A percentile compares a stretch with the other conserved stretches of the same genome.
Evolutionary conservation across 192 early-diverging fungal species (phyloP).

Genomic region (Allomyces macrogynus): DNA sequence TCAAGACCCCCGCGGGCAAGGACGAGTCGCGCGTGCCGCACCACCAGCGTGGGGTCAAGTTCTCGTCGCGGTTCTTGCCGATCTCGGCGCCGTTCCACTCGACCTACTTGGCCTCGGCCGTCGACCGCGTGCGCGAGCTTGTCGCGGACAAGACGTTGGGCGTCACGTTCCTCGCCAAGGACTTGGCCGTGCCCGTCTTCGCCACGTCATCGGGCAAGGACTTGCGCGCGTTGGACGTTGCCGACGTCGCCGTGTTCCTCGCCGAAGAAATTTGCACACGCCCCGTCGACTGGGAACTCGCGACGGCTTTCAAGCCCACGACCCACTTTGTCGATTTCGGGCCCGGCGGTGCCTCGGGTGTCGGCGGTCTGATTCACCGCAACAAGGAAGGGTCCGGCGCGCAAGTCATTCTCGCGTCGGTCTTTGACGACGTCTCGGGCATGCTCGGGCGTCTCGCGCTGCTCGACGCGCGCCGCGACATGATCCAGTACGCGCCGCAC

Average conservation of each 20-base stretch:
- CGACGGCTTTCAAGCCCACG: slow-evolving; percentile 26
- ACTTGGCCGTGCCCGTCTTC: slow-evolving; percentile 54
- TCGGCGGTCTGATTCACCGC: slow-evolving; percentile 61
- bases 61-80: slow-evolving; percentile 77
- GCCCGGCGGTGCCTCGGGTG: slow-evolving; percentile 61
- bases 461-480: slow-evolving; percentile 52
- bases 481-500: slow-evolving; percentile 59
- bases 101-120: slow-evolving; percentile 46
- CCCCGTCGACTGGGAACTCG: slow-evolving; percentile 53
- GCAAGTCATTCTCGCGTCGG: slow-evolving; percentile 37
- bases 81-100: slow-evolving; percentile 84
- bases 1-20: slow-evolving; percentile 62
- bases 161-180: slow-evolving; percentile 37
- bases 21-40: slow-evolving; percentile 77
- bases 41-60: slow-evolving; percentile 77
- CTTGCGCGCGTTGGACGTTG: slow-evolving; percentile 21
- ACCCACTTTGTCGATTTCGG: slow-evolving; percentile 93
- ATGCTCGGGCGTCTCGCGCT: slow-evolving; percentile 52
- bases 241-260: slow-evolving; percentile 39
- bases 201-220: slow-evolving; percentile 46
- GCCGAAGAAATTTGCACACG: slow-evolving; percentile 47
- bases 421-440: slow-evolving; percentile 38
- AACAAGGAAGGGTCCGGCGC: slow-evolving; percentile 78
- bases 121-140: slow-evolving; percentile 22
- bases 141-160: slow-evolving; percentile 10